Evolutionary conservation across 2,329 filamentous ascomycete genomes (phyloP).

Genomic region (Helotiales sp.): DNA sequence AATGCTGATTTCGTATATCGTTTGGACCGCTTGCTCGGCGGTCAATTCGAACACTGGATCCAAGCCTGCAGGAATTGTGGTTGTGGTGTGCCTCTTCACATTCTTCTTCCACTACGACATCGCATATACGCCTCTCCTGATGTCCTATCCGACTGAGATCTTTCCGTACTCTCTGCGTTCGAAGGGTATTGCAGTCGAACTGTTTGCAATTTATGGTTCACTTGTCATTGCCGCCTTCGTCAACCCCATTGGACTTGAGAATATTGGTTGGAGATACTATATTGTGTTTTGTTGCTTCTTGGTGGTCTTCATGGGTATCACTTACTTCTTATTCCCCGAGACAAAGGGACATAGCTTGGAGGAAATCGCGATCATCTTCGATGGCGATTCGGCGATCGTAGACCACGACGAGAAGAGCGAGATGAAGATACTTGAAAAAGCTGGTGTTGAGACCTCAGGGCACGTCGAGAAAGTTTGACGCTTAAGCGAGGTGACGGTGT

Average conservation of each 20-base stretch:
- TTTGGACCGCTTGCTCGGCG: constrained; percentile 25
- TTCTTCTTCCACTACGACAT: constrained; percentile 44
- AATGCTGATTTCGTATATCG: constrained; percentile 30
- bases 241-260: constrained; percentile 40
- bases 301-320: constrained; percentile 16
- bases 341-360: constrained; percentile 34
- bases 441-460: neutral
- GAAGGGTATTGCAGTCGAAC: constrained; percentile 40
- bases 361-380: neutral
- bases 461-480: neutral
- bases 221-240: constrained; percentile 37
- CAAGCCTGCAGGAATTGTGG: constrained; percentile 13
- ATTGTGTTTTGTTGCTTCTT: constrained; percentile 38
- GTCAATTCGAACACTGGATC: constrained; percentile 8
- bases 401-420: neutral
- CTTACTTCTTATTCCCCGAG: constrained; percentile 35
- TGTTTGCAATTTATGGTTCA: neutral
- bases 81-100: constrained; percentile 47
- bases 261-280: constrained; percentile 41
- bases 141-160: constrained; percentile 22
- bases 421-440: neutral
- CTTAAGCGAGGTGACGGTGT: neutral
- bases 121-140: constrained; percentile 23
- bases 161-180: constrained; percentile 30
- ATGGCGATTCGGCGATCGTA: neutral